Evolutionary conservation across 176 grass and related monocot species (phyloP).

Genomic region (Aegilops sharonensis): DNA sequence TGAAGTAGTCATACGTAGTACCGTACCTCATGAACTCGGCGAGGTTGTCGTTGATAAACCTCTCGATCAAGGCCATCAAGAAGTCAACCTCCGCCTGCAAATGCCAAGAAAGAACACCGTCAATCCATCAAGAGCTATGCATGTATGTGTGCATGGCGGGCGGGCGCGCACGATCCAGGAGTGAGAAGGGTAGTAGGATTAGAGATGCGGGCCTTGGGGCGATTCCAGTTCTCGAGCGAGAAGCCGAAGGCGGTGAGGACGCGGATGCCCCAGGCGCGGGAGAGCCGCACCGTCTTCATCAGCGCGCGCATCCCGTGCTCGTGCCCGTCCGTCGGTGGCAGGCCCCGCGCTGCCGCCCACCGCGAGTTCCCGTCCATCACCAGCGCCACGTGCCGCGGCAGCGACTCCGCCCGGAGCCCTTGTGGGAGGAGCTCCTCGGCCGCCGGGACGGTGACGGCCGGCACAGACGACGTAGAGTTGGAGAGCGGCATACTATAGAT

Average conservation of each 20-base stretch:
- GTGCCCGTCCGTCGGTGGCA: constrained; percentile 46
- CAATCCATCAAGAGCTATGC: too few relatives aligned
- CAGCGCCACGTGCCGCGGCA: constrained; percentile 68
- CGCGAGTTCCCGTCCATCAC: constrained; percentile 77
- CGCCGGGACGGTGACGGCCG: not conserved
- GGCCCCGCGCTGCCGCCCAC: constrained; percentile 49
- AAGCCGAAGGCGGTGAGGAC: constrained; percentile 67
- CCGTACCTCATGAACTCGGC: not conserved
- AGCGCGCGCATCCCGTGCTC: constrained; percentile 47
- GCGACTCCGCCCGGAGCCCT: constrained; percentile 31
- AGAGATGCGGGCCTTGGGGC: constrained; percentile 34
- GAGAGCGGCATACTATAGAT: too few relatives aligned
- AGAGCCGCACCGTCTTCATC: constrained; percentile 40
- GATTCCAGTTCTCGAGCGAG: constrained; percentile 73
- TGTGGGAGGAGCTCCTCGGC: constrained; percentile 18
- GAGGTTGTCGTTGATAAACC: constrained; percentile 28
- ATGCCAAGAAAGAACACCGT: not conserved
- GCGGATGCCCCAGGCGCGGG: constrained; percentile 47
- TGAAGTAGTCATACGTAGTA: too few relatives aligned
- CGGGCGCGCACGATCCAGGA: too few relatives aligned
- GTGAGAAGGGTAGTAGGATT: too few relatives aligned
- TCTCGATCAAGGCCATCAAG: constrained; percentile 54
- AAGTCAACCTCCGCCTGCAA: constrained; percentile 47
- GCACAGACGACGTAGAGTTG: not conserved
- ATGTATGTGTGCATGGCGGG: too few relatives aligned